A percentile compares a stretch with the other conserved stretches of the same genome.
phyloP scores from a whole-genome alignment of 2,329 filamentous ascomycete species.

The Madurella mycetomatis region DNA sequence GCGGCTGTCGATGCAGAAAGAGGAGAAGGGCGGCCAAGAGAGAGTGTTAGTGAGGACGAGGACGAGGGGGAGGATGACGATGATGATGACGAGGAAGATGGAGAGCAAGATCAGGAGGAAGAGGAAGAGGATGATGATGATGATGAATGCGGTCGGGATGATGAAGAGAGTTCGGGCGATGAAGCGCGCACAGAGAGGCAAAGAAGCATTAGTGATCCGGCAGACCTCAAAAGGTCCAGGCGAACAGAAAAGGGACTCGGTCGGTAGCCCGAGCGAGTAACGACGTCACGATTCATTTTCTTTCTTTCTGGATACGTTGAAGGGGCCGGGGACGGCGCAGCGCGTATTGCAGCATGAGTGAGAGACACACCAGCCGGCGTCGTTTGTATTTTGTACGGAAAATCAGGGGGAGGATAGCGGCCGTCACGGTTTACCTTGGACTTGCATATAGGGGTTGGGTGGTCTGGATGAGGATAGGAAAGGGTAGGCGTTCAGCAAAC shows the following conservation, averaged over 20 bases:
- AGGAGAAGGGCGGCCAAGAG: background rate
- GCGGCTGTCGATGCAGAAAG: background rate
- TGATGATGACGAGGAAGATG: conserved; percentile 29
- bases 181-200: conserved; percentile 54
- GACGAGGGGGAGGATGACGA: conserved; percentile 28
- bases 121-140: conserved; percentile 27
- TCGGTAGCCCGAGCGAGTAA: conserved; percentile 9
- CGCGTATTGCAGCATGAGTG: background rate
- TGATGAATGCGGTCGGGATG: conserved; percentile 7
- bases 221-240: conserved; percentile 28
- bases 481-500: background rate
- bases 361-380: background rate
- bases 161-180: conserved; percentile 40
- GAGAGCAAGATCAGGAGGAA: conserved; percentile 31
- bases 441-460: background rate
- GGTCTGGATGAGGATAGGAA: background rate
- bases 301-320: background rate
- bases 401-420: background rate
- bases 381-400: background rate
- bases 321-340: background rate
- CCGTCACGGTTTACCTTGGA: background rate
- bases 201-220: conserved; percentile 44
- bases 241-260: conserved; percentile 7
- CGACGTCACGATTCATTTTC: conserved; percentile 4
- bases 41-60: conserved; percentile 11